A percentile compares a stretch with the other conserved stretches of the same genome.
These are phyloP conservation scores for Ogataea corticis DNA, from an alignment of 805 yeast genomes.

Conservation along the genomic window DNA sequence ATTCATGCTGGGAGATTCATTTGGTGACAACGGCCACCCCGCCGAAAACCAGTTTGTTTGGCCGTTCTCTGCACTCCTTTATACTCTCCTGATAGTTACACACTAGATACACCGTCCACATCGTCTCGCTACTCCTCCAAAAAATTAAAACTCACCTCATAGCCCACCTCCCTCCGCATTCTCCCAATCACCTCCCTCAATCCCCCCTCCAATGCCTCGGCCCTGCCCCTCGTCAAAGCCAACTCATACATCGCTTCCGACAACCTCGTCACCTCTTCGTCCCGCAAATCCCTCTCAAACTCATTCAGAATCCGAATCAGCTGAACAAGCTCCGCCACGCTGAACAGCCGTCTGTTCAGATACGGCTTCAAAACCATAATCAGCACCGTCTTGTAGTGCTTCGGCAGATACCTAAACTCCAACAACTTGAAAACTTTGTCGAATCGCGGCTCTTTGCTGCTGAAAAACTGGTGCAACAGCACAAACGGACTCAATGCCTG, in stretches of 20 bases:
- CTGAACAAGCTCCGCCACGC: conserved; percentile 23
- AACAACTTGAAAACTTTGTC: conserved; percentile 41
- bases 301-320: conserved; percentile 28
- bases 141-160: conserved; percentile 32
- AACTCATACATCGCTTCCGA: conserved; percentile 24
- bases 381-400: conserved; percentile 48
- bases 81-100: no score
- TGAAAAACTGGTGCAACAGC: conserved; percentile 51
- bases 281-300: conserved; percentile 13
- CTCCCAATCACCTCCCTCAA: conserved; percentile 19
- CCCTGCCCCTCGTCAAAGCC: conserved; percentile 9
- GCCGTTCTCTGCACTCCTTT: no score
- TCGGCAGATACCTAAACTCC: conserved; percentile 54
- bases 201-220: neutral
- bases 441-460: conserved; percentile 28
- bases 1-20: no score
- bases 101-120: no score
- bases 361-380: conserved; percentile 48
- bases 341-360: conserved; percentile 19
- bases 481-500: conserved; percentile 76
- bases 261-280: conserved; percentile 1
- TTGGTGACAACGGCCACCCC: no score
- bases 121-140: conserved; percentile 18
- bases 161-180: conserved; percentile 27
- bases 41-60: no score